phyloP scores from a whole-genome alignment of 164 flowering plant genomes.

The Magnolia officinalis region DNA sequence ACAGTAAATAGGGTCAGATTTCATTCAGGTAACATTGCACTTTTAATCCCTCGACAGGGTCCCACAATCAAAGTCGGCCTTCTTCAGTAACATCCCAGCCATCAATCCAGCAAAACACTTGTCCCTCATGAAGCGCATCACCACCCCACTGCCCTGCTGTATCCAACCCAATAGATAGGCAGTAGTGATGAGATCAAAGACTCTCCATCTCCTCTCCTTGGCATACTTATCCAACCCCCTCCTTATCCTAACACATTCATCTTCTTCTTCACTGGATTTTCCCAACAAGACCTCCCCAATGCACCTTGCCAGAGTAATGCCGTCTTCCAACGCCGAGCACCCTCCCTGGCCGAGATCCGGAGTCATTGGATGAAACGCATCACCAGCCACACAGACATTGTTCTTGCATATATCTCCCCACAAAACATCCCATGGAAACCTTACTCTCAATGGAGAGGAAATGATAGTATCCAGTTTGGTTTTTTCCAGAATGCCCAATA shows the following conservation, averaged over 20 bases:
- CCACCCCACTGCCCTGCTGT: constrained; percentile 11
- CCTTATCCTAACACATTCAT: constrained; percentile 41
- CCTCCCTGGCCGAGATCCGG: constrained; percentile 25
- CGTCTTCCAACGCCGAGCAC: constrained; percentile 16
- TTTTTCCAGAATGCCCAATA: constrained; percentile 21
- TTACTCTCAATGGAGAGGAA: constrained; percentile 25
- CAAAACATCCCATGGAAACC: constrained; percentile 37
- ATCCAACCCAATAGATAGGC: constrained; percentile 16
- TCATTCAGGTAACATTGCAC: too few species aligned
- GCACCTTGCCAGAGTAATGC: constrained; percentile 15
- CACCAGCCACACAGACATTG: constrained; percentile 42
- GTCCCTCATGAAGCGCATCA: constrained; percentile 17
- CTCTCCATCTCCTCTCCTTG: constrained; percentile 20
- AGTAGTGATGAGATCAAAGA: constrained; percentile 9
- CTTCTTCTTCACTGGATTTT: constrained; percentile 34
- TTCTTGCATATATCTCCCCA: constrained; percentile 38
- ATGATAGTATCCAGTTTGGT: constrained; percentile 20
- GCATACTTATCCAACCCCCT: constrained; percentile 12
- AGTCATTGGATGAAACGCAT: constrained; percentile 69
- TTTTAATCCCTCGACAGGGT: not conserved
- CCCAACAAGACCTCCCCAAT: constrained; percentile 10
- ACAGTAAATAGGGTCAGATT: too few species aligned
- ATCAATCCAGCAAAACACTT: constrained; percentile 5
- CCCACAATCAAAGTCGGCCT: constrained; percentile 17
- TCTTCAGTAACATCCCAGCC: constrained; percentile 17